A percentile compares a stretch with the other conserved stretches of the same genome.
These are phyloP conservation scores for Puccinellia tenuiflora DNA, from an alignment of 176 grass and related monocot genomes.

Conservation along the genomic window DNA sequence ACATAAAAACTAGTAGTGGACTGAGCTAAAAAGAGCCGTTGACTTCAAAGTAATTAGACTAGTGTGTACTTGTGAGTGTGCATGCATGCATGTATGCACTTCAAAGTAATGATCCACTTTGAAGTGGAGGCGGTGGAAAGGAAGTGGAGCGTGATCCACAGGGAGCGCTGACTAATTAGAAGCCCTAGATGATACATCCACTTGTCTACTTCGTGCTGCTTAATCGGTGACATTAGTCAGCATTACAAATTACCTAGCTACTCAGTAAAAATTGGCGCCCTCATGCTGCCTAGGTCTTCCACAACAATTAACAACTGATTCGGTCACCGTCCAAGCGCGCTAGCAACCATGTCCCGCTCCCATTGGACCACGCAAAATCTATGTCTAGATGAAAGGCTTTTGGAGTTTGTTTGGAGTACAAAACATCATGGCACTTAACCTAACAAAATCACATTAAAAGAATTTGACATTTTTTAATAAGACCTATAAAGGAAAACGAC, in stretches of 20 bases:
- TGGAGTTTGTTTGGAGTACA: too few species aligned
- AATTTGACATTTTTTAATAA: too few species aligned
- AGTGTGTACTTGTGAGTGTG: background rate
- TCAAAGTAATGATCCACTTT: too few species aligned
- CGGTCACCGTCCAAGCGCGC: background rate
- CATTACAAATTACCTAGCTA: background rate
- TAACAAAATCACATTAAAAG: too few species aligned
- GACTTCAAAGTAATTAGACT: background rate
- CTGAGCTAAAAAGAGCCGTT: background rate
- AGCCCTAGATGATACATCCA: background rate
- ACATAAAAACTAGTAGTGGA: background rate
- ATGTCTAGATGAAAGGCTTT: too few species aligned
- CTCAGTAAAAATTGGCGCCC: background rate
- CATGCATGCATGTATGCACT: background rate
- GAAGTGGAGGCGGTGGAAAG: background rate
- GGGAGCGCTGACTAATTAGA: too few species aligned
- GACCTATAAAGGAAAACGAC: too few species aligned
- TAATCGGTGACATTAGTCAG: background rate
- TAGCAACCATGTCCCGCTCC: too few species aligned
- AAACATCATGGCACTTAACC: too few species aligned
- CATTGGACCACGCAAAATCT: too few species aligned
- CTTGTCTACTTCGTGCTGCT: background rate
- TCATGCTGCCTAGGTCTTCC: background rate
- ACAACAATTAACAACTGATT: background rate
- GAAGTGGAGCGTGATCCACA: background rate